A percentile compares a stretch with the other conserved stretches of the same genome.
These are phyloP conservation scores for Heliosperma pusillum DNA, from an alignment of 148 eudicot genomes.

Conservation along the genomic window DNA sequence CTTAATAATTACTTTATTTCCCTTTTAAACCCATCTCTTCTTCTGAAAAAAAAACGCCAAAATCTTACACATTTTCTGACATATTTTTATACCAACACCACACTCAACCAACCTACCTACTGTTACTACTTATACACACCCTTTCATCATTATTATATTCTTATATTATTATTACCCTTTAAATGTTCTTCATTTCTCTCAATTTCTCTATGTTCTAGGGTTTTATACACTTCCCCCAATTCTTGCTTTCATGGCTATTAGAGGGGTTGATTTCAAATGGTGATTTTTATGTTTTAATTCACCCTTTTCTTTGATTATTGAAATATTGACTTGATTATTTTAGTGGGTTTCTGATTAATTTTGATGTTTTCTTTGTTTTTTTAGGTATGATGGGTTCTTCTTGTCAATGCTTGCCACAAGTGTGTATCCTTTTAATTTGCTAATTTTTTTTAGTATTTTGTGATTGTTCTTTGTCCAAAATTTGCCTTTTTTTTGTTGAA, in stretches of 20 bases:
- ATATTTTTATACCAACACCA: not conserved
- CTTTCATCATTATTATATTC: not conserved
- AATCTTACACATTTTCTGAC: constrained; percentile 19
- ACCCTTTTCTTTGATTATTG: not conserved
- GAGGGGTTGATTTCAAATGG: constrained; percentile 76
- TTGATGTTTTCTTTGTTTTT: constrained; percentile 20
- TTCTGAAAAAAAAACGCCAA: constrained; percentile 9
- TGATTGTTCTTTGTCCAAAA: not conserved
- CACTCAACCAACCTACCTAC: constrained; percentile 19
- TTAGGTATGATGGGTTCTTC: constrained; percentile 98
- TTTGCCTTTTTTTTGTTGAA: not conserved
- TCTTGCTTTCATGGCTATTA: constrained; percentile 23
- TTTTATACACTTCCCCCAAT: not conserved
- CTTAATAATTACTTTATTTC: no score
- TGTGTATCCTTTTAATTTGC: constrained; percentile 68
- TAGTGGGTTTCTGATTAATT: constrained; percentile 6
- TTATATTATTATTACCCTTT: no score
- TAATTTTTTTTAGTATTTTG: not conserved
- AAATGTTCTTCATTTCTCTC: constrained; percentile 18
- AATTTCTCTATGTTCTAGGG: constrained; percentile 5
- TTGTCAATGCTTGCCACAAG: constrained; percentile 93
- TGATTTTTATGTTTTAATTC: constrained; percentile 14
- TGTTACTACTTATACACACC: not conserved
- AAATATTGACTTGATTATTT: not conserved
- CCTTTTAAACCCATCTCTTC: no score